Percentiles rank a stretch among this genome's conserved stretches.
These are phyloP conservation scores for Nephelium lappaceum DNA, from an alignment of 345 rosid genomes.

Conservation along the genomic window DNA sequence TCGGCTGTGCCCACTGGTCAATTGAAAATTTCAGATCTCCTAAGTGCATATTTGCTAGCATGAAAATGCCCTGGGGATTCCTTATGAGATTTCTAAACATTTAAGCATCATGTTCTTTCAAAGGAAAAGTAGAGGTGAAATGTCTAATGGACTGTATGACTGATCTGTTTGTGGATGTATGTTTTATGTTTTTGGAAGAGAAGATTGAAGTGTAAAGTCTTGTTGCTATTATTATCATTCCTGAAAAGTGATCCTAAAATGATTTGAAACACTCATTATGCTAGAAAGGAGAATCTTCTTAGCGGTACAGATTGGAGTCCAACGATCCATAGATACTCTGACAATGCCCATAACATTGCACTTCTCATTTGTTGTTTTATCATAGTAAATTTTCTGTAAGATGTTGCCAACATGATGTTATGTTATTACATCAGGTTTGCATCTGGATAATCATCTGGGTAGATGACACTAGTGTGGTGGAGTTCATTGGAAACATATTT, in stretches of 20 bases:
- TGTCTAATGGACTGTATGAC: too few relatives aligned
- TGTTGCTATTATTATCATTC: background rate
- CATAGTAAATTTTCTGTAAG: background rate
- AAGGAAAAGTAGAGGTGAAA: background rate
- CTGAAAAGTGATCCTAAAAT: background rate
- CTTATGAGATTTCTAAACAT: background rate
- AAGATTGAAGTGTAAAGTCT: background rate
- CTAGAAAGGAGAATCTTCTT: background rate
- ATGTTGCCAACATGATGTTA: conserved; percentile 22
- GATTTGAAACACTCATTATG: background rate
- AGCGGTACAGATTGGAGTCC: background rate
- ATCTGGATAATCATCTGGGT: conserved; percentile 90
- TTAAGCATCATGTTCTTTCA: background rate
- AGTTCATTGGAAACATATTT: conserved; percentile 79
- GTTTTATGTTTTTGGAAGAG: background rate
- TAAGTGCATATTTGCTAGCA: background rate
- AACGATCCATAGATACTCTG: background rate
- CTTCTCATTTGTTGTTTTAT: background rate
- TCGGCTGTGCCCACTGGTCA: background rate
- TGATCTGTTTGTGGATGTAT: background rate
- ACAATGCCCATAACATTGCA: background rate
- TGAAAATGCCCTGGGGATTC: background rate
- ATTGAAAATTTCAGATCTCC: background rate
- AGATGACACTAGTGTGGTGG: conserved; percentile 70
- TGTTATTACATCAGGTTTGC: conserved; percentile 58